Percentiles rank a stretch among this genome's conserved stretches.
These are phyloP conservation scores for Dendrobium huoshanense DNA, from an alignment of 106 monocot species.

Conservation along the genomic window DNA sequence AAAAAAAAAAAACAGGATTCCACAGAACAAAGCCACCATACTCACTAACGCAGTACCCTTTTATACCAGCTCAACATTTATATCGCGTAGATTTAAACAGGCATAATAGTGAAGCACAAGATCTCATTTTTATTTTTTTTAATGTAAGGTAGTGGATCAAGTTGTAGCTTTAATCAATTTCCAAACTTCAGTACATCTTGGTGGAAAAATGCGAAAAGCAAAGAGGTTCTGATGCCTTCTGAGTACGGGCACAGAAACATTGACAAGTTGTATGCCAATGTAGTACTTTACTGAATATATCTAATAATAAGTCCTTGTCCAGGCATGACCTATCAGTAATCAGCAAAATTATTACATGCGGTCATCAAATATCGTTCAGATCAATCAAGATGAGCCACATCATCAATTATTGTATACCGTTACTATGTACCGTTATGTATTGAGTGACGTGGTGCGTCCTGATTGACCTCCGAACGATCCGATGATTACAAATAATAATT, in stretches of 20 bases:
- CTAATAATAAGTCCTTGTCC: neutral
- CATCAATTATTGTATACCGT: too few relatives aligned
- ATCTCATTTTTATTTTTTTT: neutral
- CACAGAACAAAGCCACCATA: neutral
- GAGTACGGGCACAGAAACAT: neutral
- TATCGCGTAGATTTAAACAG: neutral
- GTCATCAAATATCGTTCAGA: too few relatives aligned
- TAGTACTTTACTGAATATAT: neutral
- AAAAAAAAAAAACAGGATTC: neutral
- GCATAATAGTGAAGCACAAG: neutral
- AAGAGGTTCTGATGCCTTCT: neutral
- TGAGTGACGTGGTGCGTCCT: too few relatives aligned
- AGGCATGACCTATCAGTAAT: neutral
- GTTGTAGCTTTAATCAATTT: neutral
- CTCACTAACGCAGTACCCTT: neutral
- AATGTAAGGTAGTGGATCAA: neutral
- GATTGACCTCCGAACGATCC: too few relatives aligned
- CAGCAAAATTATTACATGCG: neutral
- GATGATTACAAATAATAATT: too few relatives aligned
- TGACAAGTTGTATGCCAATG: neutral
- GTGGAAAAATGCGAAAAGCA: neutral
- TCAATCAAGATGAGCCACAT: too few relatives aligned
- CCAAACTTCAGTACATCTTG: neutral
- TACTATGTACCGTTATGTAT: too few relatives aligned
- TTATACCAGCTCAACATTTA: neutral